Percentiles rank a stretch among this genome's conserved stretches.
Conservation (phyloP, 2,329 filamentous ascomycete species). For the Xylariaceae sp. region DNA sequence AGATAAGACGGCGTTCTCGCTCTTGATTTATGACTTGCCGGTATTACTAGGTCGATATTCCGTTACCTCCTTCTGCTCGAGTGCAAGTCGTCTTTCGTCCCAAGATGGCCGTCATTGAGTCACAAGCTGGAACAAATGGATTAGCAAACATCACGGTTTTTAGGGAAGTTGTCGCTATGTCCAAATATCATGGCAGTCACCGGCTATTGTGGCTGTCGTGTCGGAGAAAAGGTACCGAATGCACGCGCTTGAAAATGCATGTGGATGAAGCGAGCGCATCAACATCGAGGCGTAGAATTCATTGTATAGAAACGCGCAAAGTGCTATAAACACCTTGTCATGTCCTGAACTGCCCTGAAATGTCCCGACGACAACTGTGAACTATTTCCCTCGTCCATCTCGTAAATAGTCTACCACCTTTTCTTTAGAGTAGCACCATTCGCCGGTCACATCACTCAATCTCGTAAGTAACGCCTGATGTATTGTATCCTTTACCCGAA, state of each 20-base stretch:
- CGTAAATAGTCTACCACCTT: constrained; percentile 11
- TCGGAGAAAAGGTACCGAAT: no score
- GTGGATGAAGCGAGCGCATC: neutral
- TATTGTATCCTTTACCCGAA: constrained; percentile 21
- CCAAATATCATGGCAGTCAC: no score
- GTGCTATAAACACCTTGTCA: neutral
- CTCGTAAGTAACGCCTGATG: constrained; percentile 19
- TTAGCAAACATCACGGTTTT: no score
- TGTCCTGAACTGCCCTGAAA: neutral
- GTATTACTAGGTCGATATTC: neutral
- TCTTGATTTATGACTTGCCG: neutral
- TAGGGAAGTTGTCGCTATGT: no score
- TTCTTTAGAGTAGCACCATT: neutral
- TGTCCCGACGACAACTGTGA: neutral
- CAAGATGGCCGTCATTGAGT: neutral
- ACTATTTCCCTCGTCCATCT: constrained; percentile 3
- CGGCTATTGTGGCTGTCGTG: no score
- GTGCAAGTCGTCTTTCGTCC: neutral
- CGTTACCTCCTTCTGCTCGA: neutral
- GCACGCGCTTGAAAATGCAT: neutral
- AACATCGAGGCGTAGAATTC: neutral
- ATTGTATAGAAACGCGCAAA: constrained; percentile 5
- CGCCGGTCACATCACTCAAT: constrained; percentile 3
- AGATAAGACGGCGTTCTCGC: neutral
- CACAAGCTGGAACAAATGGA: no score